phyloP scores from a whole-genome alignment of 73 alveolate species.

The Paramecium caudatum region DNA sequence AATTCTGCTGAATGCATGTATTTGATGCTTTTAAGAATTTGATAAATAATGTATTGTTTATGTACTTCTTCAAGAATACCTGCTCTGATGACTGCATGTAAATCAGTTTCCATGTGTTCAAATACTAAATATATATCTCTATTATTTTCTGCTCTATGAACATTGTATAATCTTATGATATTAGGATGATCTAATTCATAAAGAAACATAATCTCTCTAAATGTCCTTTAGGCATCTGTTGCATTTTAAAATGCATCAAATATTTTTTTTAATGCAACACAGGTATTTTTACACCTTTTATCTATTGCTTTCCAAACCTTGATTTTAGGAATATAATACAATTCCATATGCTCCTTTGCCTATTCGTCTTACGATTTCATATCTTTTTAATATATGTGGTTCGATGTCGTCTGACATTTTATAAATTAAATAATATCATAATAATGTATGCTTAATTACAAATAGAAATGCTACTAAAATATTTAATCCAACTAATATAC shows the following conservation, averaged over 20 bases:
- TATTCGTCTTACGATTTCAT: slow-evolving; percentile 77
- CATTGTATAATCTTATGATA: slow-evolving; percentile 79
- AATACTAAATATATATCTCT: slow-evolving; percentile 85
- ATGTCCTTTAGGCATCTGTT: slow-evolving; percentile 85
- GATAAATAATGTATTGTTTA: slow-evolving; percentile 81
- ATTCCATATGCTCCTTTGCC: slow-evolving; percentile 97
- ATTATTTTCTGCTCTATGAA: slow-evolving; percentile 81
- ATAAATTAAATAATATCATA: slow-evolving; percentile 8
- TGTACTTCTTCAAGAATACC: slow-evolving; percentile 87
- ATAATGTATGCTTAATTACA: slow-evolving; percentile 53
- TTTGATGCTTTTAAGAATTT: slow-evolving; percentile 84
- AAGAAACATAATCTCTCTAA: slow-evolving; percentile 84
- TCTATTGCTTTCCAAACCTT: slow-evolving; percentile 94
- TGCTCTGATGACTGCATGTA: slow-evolving; percentile 88
- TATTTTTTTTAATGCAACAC: slow-evolving; percentile 91
- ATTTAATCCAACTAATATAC: slow-evolving; percentile 59
- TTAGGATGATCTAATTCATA: slow-evolving; percentile 84
- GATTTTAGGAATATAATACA: slow-evolving; percentile 15
- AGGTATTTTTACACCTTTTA: slow-evolving; percentile 83
- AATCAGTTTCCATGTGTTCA: slow-evolving; percentile 93
- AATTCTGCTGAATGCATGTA: slow-evolving; percentile 89
- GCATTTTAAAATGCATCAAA: slow-evolving; percentile 94
- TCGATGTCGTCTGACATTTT: slow-evolving; percentile 80
- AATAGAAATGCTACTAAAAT: slow-evolving; percentile 9
- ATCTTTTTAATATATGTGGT: slow-evolving; percentile 80